Evolutionary conservation across 1,284 basidiomycete species (phyloP), one percentile per base, ranked within the genome.

Genomic region (Marasmius oreades): DNA sequence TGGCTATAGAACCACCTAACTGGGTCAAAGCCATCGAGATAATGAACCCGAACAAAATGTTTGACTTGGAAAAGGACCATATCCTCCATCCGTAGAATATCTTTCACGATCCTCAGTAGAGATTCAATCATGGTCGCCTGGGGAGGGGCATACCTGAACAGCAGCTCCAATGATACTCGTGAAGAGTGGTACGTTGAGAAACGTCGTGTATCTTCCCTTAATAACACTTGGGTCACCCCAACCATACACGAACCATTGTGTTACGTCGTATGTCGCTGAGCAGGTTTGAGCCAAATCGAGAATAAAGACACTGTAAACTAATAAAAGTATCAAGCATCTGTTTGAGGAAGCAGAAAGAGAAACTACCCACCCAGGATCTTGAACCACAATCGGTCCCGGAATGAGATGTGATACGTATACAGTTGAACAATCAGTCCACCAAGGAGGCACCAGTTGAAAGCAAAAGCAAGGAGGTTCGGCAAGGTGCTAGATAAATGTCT

Each of bases 191-290:
- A 61, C 50, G 47, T 64, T 60, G 31, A 64, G 52, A 31, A 57
- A 62, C 5, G 39, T 37, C 3, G 52, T 56, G 42, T 56, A 60
- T 1, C 60, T 16, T n/a, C 43, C 43, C 43, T 60, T 58, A 10
- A 64, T 55, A 1, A 50, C 53, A 8, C 52, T 45, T 7, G 55
- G 51, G 24, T 48, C 52, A 12, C 63, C 63, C 62, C 62, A 64
- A 23, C 60, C 62, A 50, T 59, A 61, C 6, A 59, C 59, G 39
- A 63, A 64, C 63, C 63, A 64, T 14, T 64, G 62, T 18, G 60
- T 57, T 5, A 45, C 59, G 34, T 64, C 63, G 24, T 61, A 63
- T 2, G 63, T 63, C 7, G 61, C 61, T 2, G 58, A 61, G 51
- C 54, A 54, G 0, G 63, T 64, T 43, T 64, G 63, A 23, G 52